Conservation (phyloP, 2,329 filamentous ascomycete genomes). For the Cytospora leucostoma region DNA sequence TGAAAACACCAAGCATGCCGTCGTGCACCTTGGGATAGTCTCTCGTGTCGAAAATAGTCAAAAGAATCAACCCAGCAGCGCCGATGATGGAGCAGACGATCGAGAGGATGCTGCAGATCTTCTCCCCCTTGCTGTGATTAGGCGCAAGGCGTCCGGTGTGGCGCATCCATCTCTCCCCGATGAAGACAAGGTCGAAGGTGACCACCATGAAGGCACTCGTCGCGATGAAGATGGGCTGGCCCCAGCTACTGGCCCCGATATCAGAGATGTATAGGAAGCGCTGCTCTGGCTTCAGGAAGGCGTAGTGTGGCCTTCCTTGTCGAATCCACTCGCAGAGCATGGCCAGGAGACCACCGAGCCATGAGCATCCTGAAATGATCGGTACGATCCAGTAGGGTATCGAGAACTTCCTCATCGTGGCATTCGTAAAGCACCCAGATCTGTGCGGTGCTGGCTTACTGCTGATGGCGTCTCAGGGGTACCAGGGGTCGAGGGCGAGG, state of each 20-base stretch:
- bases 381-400: slow-evolving; percentile 20
- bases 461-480: no score
- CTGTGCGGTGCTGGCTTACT: background rate
- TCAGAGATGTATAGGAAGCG: slow-evolving; percentile 68
- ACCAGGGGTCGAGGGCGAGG: no score
- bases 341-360: slow-evolving; percentile 22
- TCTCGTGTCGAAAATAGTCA: slow-evolving; percentile 78
- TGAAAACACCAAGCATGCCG: slow-evolving; percentile 74
- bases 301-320: slow-evolving; percentile 44
- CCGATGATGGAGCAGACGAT: slow-evolving; percentile 70
- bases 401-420: background rate
- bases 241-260: slow-evolving; percentile 51
- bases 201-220: slow-evolving; percentile 69
- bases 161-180: slow-evolving; percentile 76
- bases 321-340: slow-evolving; percentile 18
- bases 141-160: slow-evolving; percentile 72
- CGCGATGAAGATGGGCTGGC: slow-evolving; percentile 76
- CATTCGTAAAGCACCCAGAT: background rate
- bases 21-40: slow-evolving; percentile 66
- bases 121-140: slow-evolving; percentile 64
- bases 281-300: slow-evolving; percentile 57
- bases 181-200: slow-evolving; percentile 74
- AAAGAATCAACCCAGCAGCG: slow-evolving; percentile 72
- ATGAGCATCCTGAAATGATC: slow-evolving; percentile 15
- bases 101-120: slow-evolving; percentile 56